Base-by-base conservation (phyloP, 768 basidiomycete genomes). In the Pleurotus eryngii region DNA sequence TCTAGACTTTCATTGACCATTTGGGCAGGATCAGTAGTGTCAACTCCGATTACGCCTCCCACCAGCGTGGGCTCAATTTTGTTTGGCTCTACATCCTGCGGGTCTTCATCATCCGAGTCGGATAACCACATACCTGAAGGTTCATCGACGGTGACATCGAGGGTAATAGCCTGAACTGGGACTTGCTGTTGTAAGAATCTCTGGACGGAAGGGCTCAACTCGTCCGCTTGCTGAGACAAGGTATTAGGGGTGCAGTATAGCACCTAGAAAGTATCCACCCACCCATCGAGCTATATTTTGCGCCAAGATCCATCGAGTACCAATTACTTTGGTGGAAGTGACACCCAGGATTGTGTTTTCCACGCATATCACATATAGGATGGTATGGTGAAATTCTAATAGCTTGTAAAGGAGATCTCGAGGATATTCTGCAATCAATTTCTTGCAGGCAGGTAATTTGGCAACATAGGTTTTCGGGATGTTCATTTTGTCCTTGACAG, bases 141-240 rank as follows among this genome's bases (percentile, higher is more conserved):
- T 22, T 22, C 22, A 2, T 22, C 22, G 22, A 22, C 2, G 22
- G 22, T 2, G 11, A 3, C 46, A 2, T 48, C 46, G 22, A 22
- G 12, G 24, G 24, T 14, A 3, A 18, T 20, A 14, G 46, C 24
- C 5, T 40, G 2, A 40, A 12, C 3, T 2, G n/a, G 39, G 18
- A 11, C 46, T 4, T 48, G 12, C 24, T 18, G 12, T 20, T 18
- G 17, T 11, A 40, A 40, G 46, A 24, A 35, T 38, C 39, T 46
- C 17, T n/a, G 43, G 12, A 55, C 40, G 18, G 22, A 17, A 35
- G 24, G 3, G 35, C 30, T n/a, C 17, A 2, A n/a, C 12, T 39
- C 26, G 15, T 46, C 46, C 47, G 37, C 24, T 37, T 46, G 46
- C 61, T 62, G 11, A 54, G 30, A 56, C 27, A 49, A 27, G 43